A percentile compares a stretch with the other conserved stretches of the same genome.
Conservation (phyloP, 2,329 filamentous ascomycete species). For the Gyromitra esculenta region DNA sequence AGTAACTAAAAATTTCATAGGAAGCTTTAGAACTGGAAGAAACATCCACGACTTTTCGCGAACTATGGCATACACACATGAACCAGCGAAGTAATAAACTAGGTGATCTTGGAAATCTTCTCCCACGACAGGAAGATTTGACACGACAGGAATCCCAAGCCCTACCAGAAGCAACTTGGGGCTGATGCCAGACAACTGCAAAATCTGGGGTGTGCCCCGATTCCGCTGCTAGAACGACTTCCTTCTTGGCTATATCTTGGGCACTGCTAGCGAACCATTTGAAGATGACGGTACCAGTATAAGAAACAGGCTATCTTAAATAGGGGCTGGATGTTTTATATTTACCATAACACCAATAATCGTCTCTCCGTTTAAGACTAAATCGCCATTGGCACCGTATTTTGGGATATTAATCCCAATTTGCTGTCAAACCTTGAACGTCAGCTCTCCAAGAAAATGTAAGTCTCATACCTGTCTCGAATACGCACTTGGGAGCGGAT, state of each 20-base stretch:
- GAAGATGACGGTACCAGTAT: background rate
- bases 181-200: conserved; percentile 72
- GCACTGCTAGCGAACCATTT: conserved; percentile 61
- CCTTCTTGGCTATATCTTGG: conserved; percentile 61
- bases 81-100: conserved; percentile 65
- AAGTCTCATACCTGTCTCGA: background rate
- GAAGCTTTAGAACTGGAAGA: conserved; percentile 61
- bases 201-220: conserved; percentile 67
- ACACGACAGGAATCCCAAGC: conserved; percentile 61
- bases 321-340: conserved; percentile 1
- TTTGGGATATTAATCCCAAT: conserved; percentile 60
- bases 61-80: conserved; percentile 49
- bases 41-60: conserved; percentile 61
- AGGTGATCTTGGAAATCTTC: conserved; percentile 63
- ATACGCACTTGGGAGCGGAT: background rate
- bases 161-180: conserved; percentile 59
- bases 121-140: conserved; percentile 65
- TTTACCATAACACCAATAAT: conserved; percentile 54
- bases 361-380: conserved; percentile 56
- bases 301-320: background rate
- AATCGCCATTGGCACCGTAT: conserved; percentile 60
- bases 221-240: conserved; percentile 66
- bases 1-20: conserved; percentile 61
- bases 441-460: conserved; percentile 56
- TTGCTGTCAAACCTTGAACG: conserved; percentile 59